A percentile compares a stretch with the other conserved stretches of the same genome.
Conservation (phyloP, 2,329 filamentous ascomycete genomes). For the Phaeosphaeriaceae sp. region DNA sequence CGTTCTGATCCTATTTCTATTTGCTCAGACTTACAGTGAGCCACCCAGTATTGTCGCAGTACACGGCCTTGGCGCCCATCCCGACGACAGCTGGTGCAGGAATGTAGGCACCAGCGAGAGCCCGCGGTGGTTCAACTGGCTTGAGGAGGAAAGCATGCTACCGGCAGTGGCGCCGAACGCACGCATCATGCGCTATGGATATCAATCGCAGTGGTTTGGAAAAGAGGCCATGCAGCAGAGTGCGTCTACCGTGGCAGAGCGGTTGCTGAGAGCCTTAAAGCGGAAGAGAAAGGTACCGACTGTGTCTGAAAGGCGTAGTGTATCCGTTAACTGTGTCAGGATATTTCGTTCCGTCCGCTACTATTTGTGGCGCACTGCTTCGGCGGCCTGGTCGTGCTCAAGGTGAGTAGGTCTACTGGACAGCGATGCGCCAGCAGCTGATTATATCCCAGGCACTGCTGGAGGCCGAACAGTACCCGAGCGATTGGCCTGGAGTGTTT, state of each 20-base stretch:
- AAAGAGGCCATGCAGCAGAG: slow-evolving; percentile 27
- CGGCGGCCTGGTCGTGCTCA: too few relatives aligned
- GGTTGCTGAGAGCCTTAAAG: slow-evolving; percentile 15
- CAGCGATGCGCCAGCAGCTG: too few relatives aligned
- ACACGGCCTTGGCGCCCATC: slow-evolving; percentile 36
- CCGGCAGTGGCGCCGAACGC: slow-evolving; percentile 26
- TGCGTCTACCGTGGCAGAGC: slow-evolving; percentile 1
- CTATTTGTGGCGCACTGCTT: slow-evolving; percentile 24
- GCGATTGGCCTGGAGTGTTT: slow-evolving; percentile 22
- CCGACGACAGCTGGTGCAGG: slow-evolving; percentile 38
- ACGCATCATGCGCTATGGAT: slow-evolving; percentile 39
- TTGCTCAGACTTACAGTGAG: slow-evolving; percentile 9
- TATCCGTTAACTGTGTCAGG: slow-evolving; percentile 16
- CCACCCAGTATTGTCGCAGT: slow-evolving; percentile 14
- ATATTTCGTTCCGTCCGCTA: slow-evolving; percentile 24
- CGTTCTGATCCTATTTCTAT: slow-evolving; percentile 2
- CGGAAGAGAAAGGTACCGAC: slow-evolving; percentile 23
- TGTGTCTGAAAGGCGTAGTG: neutral
- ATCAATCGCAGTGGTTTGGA: slow-evolving; percentile 35
- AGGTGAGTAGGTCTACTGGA: slow-evolving; percentile 4
- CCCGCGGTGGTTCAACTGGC: slow-evolving; percentile 21
- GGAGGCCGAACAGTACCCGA: slow-evolving; percentile 1
- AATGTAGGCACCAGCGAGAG: slow-evolving; percentile 26
- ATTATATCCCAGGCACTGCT: too few relatives aligned
- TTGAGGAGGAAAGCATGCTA: slow-evolving; percentile 18